phyloP scores from a whole-genome alignment of 2,329 filamentous ascomycete genomes.

The Pestalotiopsis sp. region DNA sequence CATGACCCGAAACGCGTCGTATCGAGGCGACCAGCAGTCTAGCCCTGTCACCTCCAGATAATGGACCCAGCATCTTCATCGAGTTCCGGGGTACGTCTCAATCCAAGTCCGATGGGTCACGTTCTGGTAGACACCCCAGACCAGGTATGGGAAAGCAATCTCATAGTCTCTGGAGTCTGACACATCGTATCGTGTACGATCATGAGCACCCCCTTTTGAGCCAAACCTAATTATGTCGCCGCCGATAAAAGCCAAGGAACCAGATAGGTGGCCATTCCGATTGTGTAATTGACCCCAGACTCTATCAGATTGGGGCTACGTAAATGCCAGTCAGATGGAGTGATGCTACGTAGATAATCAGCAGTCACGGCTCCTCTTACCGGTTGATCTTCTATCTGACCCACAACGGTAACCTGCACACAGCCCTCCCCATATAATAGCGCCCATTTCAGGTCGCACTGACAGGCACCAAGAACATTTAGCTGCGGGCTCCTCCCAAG shows the following conservation, averaged over 20 bases:
- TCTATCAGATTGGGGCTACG: not conserved
- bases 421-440: not conserved
- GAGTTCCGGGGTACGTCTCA: not conserved
- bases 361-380: not conserved
- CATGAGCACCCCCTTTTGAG: not conserved
- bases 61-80: not conserved
- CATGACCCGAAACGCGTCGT: not conserved
- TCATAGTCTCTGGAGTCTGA: not conserved
- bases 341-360: not conserved
- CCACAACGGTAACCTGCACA: not conserved
- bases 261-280: not conserved
- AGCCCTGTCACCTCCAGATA: not conserved
- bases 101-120: not conserved
- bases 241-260: not conserved
- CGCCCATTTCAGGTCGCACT: not conserved
- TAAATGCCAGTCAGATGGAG: not conserved
- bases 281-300: not conserved
- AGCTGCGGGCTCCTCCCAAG: not conserved
- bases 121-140: not conserved
- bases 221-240: not conserved
- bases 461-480: not conserved
- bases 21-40: not conserved
- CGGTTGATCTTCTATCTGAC: not conserved
- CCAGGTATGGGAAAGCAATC: not conserved
- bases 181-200: not conserved